Evolutionary conservation across 2,329 filamentous ascomycete species (phyloP), one percentile per base, ranked within the genome.

Genomic region (Trichoderma simmonsii): DNA sequence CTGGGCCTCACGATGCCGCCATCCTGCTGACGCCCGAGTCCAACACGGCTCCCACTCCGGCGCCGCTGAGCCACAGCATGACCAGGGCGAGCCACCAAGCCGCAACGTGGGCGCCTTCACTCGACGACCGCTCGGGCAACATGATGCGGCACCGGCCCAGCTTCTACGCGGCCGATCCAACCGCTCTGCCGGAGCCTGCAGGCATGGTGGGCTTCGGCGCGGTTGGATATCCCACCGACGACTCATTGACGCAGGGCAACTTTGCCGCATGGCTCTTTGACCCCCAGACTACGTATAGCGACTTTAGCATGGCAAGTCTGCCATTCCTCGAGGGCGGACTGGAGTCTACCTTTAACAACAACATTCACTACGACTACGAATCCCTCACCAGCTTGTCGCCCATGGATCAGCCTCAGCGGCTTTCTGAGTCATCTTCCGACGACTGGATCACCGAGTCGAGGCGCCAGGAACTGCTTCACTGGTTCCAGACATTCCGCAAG

Each of bases 201-300:
- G 62, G 79, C 2, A 79, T 82, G 62, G 77, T 83, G 68, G 71
- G 82, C 18, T 77, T 77, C 26, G 56, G 73, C 6, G 66, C 70
- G 18, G 73, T 76, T 9, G 48, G 73, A 24, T 77, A 77, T 62
- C 57, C 74, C 18, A 62, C 79, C 1, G 82, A 84, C 12, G 80
- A 81, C 26, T 79, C 80, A 2, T 63, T 83, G 48, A 78, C 77
- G 4, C 80, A 81, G 32, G 82, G 83, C 30, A 86, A 85, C 77
- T 87, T 88, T 76, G 84, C 83, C 24, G 79, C 81, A 18, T 88
- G 86, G 86, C 79, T 88, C 4, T 87, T 88, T 73, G 83, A 87
- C 56, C 79, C 83, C 3, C 82, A 84, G 63, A 80, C 81, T 0
- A 80, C 75, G 30, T 84, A 83, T 60, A 79, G 78, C 43, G 84